A percentile compares a stretch with the other conserved stretches of the same genome.
These are phyloP conservation scores for Calendula officinalis DNA, from an alignment of 129 eudicot species.

Conservation along the genomic window DNA sequence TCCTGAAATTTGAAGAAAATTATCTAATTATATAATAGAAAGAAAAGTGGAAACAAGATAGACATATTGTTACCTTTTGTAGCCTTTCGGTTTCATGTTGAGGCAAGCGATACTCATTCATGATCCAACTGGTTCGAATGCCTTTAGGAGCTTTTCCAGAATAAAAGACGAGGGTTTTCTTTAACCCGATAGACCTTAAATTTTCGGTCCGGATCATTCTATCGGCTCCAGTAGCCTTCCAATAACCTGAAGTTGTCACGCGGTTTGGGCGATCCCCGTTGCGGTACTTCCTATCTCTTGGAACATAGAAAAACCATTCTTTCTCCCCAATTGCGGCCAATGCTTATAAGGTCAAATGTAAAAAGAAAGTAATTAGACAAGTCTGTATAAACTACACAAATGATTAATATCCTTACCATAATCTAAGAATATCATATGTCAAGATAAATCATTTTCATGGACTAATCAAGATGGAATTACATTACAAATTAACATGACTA, in stretches of 20 bases:
- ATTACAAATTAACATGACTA: conserved; percentile 7
- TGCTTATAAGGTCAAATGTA: conserved; percentile 32
- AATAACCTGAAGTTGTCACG: conserved; percentile 92
- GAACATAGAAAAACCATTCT: conserved; percentile 97
- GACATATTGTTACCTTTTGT: conserved; percentile 55
- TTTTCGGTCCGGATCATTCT: conserved; percentile 81
- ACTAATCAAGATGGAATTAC: neutral
- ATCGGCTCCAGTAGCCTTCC: conserved; percentile 99
- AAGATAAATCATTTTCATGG: neutral
- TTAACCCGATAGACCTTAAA: conserved; percentile 67
- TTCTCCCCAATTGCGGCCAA: conserved; percentile 97
- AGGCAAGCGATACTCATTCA: conserved; percentile 95
- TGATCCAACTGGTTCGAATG: conserved; percentile 92
- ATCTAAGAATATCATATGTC: neutral
- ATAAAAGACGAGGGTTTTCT: conserved; percentile 95
- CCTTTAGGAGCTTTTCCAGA: conserved; percentile 98
- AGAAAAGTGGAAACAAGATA: neutral
- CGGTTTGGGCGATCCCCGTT: conserved; percentile 96
- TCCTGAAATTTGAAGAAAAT: neutral
- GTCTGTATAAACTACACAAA: neutral
- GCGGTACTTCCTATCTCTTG: conserved; percentile 86
- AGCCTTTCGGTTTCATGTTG: conserved; percentile 86
- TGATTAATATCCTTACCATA: neutral
- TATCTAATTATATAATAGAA: neutral
- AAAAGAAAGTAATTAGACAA: neutral